These are phyloP conservation scores for Blastomyces emzantsi DNA, from an alignment of 2,329 filamentous ascomycete genomes.

Conservation along the genomic window DNA sequence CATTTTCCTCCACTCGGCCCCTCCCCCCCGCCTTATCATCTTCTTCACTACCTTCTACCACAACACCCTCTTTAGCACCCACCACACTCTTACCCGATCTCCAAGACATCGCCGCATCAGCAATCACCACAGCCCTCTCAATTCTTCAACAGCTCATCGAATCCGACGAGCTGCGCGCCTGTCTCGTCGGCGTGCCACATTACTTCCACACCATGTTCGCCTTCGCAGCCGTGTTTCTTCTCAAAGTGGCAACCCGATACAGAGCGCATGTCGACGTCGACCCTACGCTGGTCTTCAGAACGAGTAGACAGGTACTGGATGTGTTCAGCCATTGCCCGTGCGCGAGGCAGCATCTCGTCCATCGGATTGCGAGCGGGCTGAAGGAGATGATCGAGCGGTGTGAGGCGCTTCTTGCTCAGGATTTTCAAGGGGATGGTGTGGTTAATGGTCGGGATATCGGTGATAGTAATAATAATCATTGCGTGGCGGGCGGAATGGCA, in stretches of 20 bases:
- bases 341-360: slow-evolving; percentile 26
- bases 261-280: slow-evolving; percentile 28
- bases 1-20: slow-evolving; percentile 21
- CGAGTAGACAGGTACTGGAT: slow-evolving; percentile 23
- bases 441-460: not conserved
- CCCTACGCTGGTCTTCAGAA: slow-evolving; percentile 18
- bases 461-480: not conserved
- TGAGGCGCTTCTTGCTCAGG: slow-evolving; percentile 9
- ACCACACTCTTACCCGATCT: slow-evolving; percentile 19
- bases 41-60: too few relatives aligned
- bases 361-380: slow-evolving; percentile 26
- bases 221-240: slow-evolving; percentile 34
- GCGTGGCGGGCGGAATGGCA: not conserved
- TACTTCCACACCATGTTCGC: slow-evolving; percentile 39
- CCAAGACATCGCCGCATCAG: slow-evolving; percentile 13
- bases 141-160: slow-evolving; percentile 34
- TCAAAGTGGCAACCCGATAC: slow-evolving; percentile 33
- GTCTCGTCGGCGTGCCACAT: slow-evolving; percentile 34
- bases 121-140: slow-evolving; percentile 27
- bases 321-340: slow-evolving; percentile 24
- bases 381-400: slow-evolving; percentile 23
- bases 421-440: not conserved
- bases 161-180: slow-evolving; percentile 29
- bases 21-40: not conserved
- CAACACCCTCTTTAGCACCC: not conserved